Conservation (phyloP, 192 early-diverging fungal species). For the Coemansia brasiliensis region DNA sequence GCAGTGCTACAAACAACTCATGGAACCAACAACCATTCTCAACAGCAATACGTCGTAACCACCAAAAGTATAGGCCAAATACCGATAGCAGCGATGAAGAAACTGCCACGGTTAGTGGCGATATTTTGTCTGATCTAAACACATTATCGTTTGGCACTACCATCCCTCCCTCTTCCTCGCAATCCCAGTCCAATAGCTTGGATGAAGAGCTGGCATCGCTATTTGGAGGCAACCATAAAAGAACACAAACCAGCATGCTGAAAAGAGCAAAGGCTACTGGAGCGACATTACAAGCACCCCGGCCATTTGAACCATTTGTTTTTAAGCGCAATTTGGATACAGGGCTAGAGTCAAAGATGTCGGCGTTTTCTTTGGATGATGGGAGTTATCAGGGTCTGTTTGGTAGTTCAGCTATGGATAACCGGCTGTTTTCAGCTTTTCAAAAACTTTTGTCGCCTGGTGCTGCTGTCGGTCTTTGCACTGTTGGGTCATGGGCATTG, state of each 20-base stretch:
- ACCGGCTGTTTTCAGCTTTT: conserved; percentile 12
- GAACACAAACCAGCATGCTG: not conserved
- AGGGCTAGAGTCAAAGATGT: conserved; percentile 42
- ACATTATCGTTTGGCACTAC: conserved; percentile 17
- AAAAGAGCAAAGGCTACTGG: not conserved
- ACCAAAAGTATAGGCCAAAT: not conserved
- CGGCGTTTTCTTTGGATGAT: conserved; percentile 39
- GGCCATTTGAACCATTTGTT: conserved; percentile 29
- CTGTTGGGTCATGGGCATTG: conserved; percentile 9
- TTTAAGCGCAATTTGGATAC: conserved; percentile 23
- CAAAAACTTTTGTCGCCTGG: conserved; percentile 8
- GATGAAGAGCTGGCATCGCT: conserved; percentile 25
- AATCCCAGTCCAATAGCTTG: not conserved
- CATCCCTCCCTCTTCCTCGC: not conserved
- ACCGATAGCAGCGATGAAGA: conserved; percentile 27
- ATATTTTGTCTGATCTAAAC: conserved; percentile 14
- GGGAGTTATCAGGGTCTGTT: conserved; percentile 47
- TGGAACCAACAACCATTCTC: conserved; percentile 1
- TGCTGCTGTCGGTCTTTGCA: not conserved
- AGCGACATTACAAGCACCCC: not conserved
- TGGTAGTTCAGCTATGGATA: conserved; percentile 35
- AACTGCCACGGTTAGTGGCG: conserved; percentile 4
- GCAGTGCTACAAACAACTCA: not conserved
- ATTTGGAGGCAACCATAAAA: conserved; percentile 4
- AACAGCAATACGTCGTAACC: not conserved